These are phyloP conservation scores for Macrophomina pseudophaseolina DNA, from an alignment of 2,329 filamentous ascomycete genomes.

Conservation along the genomic window DNA sequence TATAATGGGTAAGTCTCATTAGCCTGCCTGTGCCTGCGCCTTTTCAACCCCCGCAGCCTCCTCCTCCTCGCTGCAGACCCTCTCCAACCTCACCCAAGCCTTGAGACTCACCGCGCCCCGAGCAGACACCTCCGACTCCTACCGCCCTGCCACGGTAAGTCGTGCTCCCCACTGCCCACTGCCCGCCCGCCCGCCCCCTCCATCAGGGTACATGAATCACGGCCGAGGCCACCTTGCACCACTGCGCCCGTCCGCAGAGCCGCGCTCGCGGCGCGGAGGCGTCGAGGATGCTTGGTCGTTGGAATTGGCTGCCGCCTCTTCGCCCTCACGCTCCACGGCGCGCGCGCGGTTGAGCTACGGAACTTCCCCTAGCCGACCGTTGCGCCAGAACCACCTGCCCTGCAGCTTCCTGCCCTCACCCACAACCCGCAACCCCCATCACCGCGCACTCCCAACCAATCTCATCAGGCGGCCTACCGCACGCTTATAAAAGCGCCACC, in stretches of 20 bases:
- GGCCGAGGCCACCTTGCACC: slow-evolving; percentile 1
- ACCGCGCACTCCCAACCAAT: slow-evolving; percentile 13
- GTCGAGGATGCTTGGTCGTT: not conserved
- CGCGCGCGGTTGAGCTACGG: slow-evolving; percentile 25
- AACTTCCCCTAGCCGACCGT: slow-evolving; percentile 28
- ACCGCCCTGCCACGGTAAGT: slow-evolving; percentile 25
- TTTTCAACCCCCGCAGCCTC: slow-evolving; percentile 24
- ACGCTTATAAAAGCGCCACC: slow-evolving; percentile 25
- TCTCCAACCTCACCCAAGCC: slow-evolving; percentile 7
- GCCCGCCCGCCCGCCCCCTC: slow-evolving; percentile 6
- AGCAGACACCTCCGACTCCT: slow-evolving; percentile 24
- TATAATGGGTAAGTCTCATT: slow-evolving; percentile 26
- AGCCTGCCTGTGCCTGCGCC: slow-evolving; percentile 26
- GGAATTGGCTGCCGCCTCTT: slow-evolving; percentile 17
- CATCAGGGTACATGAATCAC: slow-evolving; percentile 7
- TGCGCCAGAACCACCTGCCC: slow-evolving; percentile 25
- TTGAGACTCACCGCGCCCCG: slow-evolving; percentile 9
- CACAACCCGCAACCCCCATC: slow-evolving; percentile 24
- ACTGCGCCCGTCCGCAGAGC: not conserved
- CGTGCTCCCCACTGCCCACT: slow-evolving; percentile 5
- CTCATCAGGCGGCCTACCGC: slow-evolving; percentile 18
- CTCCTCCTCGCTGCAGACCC: slow-evolving; percentile 16
- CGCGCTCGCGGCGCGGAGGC: not conserved
- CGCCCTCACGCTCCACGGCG: slow-evolving; percentile 23
- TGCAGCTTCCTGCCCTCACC: slow-evolving; percentile 25